Percentiles rank a stretch among this genome's conserved stretches.
phyloP scores from a whole-genome alignment of 2,329 filamentous ascomycete genomes.

The Fusarium anthophilum region DNA sequence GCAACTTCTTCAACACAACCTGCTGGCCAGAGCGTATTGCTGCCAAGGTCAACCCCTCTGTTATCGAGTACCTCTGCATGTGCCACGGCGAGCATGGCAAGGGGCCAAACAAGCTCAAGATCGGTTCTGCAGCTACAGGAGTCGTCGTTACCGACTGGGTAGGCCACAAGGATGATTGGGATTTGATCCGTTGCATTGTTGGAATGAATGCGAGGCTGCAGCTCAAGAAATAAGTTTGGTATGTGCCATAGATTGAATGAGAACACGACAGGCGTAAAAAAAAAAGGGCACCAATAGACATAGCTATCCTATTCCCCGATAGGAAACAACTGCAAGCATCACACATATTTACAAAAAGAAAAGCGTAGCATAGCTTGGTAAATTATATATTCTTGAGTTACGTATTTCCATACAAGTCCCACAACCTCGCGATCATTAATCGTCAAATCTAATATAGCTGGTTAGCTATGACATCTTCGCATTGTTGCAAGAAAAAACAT shows the following conservation, averaged over 20 bases:
- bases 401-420: background rate
- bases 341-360: background rate
- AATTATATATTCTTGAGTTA: background rate
- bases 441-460: slow-evolving; percentile 1
- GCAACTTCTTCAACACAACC: slow-evolving; percentile 90
- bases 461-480: slow-evolving; percentile 12
- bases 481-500: slow-evolving; percentile 1
- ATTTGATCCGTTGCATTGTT: slow-evolving; percentile 85
- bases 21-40: slow-evolving; percentile 97
- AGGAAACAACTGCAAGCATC: background rate
- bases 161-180: slow-evolving; percentile 87
- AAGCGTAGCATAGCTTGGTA: background rate
- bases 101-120: slow-evolving; percentile 59
- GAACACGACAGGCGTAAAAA: background rate
- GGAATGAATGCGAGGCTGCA: slow-evolving; percentile 84
- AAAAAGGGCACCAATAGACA: background rate
- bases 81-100: slow-evolving; percentile 63
- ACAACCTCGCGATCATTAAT: background rate
- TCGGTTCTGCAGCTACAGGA: slow-evolving; percentile 81
- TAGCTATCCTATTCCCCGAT: background rate
- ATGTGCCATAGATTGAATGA: background rate
- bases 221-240: slow-evolving; percentile 50
- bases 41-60: slow-evolving; percentile 83
- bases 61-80: slow-evolving; percentile 69
- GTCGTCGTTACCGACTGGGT: slow-evolving; percentile 96